Base-by-base conservation (phyloP, 305 asterid species). In the Fraxinus xanthoxyloides region DNA sequence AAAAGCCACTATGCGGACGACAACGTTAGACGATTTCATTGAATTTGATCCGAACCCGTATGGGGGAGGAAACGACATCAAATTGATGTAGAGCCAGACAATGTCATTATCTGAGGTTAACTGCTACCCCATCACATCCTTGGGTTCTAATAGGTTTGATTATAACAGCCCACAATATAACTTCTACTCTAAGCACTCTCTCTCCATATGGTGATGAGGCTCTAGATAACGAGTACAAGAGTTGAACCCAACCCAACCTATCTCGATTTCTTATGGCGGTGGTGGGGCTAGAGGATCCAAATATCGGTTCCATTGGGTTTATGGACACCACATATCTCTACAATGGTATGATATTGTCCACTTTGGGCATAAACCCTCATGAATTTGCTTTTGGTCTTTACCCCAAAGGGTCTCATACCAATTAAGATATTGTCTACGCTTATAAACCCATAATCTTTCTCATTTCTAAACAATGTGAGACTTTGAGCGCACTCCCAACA, bases 41-140 rank as follows among this genome's bases (percentile, higher is more conserved):
- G 96, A 93, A 87, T 93, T 82, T 85, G 97, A 95, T 76, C 75
- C 94, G 72, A 89, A 95, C 79, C 98, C 97, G 0, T 91, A 93
- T 84, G 91, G 90, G 28, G 98, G 98, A 12, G 97, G 98, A 51
- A 93, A 91, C 89, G 91, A 92, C 88, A 89, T 92, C 73, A 13
- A 80, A 5, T 15, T 90, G 73, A 90, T 89, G 40, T 95, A 89
- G 82, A 97, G 97, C 76, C 94, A 91, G 36, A 88, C 92, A 7
- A 90, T 90, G 82, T 90, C 91, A 0, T 94, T 93, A 6, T 92
- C 93, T 3, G 92, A 90, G 1, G 94, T 88, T 35, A 93, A 87
- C 73, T 95, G 98, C 87, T 92, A 94, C 86, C 89, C 30, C 54
- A 87, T 72, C 89, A 23, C n/a, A n/a, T 82, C 90, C 28, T 89